phyloP scores from a whole-genome alignment of 371 early-diverging fungal genomes.

The Mortierella sp. region DNA sequence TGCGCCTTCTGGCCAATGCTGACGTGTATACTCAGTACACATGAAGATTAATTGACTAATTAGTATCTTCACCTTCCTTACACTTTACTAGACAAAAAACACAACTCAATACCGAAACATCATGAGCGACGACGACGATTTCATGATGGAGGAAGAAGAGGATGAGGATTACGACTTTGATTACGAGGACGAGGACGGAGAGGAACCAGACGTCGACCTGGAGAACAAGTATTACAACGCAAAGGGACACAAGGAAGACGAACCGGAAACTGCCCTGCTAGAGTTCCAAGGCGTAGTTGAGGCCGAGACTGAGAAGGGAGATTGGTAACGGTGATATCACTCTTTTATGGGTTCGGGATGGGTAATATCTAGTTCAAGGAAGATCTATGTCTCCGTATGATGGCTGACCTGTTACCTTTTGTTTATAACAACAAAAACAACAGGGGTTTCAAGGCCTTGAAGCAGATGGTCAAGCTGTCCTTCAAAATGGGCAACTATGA shows the following conservation, averaged over 20 bases:
- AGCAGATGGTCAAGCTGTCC: constrained; percentile 92
- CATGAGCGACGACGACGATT: constrained; percentile 68
- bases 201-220: constrained; percentile 86
- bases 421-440: background rate
- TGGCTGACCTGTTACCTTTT: background rate
- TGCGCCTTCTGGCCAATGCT: background rate
- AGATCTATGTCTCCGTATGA: background rate
- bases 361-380: background rate
- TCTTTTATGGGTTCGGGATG: background rate
- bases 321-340: constrained; percentile 70
- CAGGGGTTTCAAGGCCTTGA: constrained; percentile 96
- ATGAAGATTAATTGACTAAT: too few relatives aligned
- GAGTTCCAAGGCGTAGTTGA: constrained; percentile 88
- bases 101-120: background rate
- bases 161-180: constrained; percentile 89
- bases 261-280: constrained; percentile 78
- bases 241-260: constrained; percentile 91
- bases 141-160: constrained; percentile 63
- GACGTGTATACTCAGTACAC: too few relatives aligned
- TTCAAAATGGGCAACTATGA: constrained; percentile 76
- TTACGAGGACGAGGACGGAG: constrained; percentile 90
- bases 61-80: too few relatives aligned
- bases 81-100: background rate
- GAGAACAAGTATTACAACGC: constrained; percentile 97
- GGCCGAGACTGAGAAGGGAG: constrained; percentile 85